Conservation (phyloP, 441 rosid species). For the Euphorbia celastroides region DNA sequence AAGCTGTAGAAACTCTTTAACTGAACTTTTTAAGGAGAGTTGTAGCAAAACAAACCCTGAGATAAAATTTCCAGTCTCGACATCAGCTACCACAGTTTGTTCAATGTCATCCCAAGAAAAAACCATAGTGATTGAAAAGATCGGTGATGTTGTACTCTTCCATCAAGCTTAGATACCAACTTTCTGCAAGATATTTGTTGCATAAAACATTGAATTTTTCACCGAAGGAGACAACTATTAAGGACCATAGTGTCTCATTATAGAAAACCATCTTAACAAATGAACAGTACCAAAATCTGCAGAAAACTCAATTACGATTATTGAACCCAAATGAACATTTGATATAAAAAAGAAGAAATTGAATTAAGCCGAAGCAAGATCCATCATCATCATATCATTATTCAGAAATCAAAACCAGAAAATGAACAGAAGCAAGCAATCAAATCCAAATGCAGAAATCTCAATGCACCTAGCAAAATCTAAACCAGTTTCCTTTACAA, state of each 20-base stretch:
- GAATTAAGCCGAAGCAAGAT: no score
- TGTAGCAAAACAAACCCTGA: slow-evolving; percentile 31
- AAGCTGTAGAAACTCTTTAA: neutral
- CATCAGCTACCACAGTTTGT: slow-evolving; percentile 29
- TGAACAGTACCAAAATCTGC: no score
- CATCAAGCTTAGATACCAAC: slow-evolving; percentile 39
- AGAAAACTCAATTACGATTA: no score
- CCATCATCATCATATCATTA: no score
- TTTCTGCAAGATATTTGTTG: slow-evolving; percentile 27
- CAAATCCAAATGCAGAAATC: no score
- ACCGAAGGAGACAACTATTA: slow-evolving; percentile 30
- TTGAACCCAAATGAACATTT: no score
- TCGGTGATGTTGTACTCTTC: slow-evolving; percentile 33
- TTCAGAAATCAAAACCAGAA: no score
- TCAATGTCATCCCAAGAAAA: slow-evolving; percentile 37
- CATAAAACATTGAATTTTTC: slow-evolving; percentile 34
- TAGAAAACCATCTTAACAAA: no score
- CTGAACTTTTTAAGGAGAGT: neutral
- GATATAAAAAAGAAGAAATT: no score
- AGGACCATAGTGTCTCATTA: slow-evolving; percentile 35
- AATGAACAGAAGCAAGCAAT: no score
- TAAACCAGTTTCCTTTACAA: no score
- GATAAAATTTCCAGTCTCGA: slow-evolving; percentile 34
- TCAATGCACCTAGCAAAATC: no score
- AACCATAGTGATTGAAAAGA: slow-evolving; percentile 32